Evolutionary conservation across 495 filamentous ascomycete genomes (phyloP).

Genomic region (Cladorrhinum samala): DNA sequence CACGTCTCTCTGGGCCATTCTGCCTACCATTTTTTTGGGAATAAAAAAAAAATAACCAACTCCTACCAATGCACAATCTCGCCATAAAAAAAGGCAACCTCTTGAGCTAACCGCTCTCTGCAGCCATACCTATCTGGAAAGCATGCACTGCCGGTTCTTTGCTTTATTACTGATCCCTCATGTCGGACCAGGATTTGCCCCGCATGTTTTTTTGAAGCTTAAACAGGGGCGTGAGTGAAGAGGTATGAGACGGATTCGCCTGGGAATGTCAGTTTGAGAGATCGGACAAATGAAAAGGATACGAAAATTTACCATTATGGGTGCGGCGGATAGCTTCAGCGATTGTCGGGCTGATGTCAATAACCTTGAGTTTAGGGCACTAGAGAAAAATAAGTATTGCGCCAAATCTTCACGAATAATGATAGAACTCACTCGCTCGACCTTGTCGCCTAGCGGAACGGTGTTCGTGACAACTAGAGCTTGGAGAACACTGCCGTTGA

Average conservation of each 20-base stretch:
- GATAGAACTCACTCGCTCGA: constrained; percentile 26
- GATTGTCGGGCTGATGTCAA: constrained; percentile 84
- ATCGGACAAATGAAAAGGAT: constrained; percentile 33
- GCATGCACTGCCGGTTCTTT: not conserved
- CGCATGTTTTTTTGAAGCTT: constrained; percentile 5
- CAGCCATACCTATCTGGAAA: not conserved
- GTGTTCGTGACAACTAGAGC: constrained; percentile 94
- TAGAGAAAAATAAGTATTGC: constrained; percentile 1
- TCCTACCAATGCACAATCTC: constrained; percentile 4
- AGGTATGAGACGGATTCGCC: constrained; percentile 75
- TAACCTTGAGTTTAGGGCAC: constrained; percentile 77
- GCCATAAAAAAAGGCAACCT: not conserved
- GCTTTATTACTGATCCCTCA: not conserved
- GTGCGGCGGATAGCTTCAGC: constrained; percentile 75
- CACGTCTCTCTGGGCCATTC: no score
- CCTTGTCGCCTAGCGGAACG: constrained; percentile 81
- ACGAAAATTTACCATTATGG: constrained; percentile 64
- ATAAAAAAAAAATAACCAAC: not conserved
- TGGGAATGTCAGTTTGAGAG: constrained; percentile 12
- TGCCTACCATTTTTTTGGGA: not conserved
- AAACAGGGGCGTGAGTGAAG: constrained; percentile 80
- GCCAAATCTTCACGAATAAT: not conserved
- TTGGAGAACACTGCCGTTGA: constrained; percentile 74
- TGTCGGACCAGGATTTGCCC: not conserved
- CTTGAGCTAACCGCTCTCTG: not conserved